Base-by-base conservation (phyloP, 2,329 filamentous ascomycete species). In the Colletotrichum trifolii region DNA sequence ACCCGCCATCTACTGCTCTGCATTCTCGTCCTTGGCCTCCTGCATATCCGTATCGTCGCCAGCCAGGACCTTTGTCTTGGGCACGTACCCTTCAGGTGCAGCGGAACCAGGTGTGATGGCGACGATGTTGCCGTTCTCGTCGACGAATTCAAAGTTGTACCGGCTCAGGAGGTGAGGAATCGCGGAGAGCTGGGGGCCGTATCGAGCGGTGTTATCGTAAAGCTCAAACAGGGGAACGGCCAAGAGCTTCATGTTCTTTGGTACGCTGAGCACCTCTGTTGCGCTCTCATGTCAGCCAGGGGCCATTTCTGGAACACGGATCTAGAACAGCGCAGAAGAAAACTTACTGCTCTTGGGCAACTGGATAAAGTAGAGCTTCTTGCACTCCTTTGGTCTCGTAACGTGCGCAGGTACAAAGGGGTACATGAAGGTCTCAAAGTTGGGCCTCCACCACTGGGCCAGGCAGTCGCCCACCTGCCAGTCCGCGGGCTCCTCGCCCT, bases 401-500 rank as follows among this genome's bases (percentile, higher is more conserved):
- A 97, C 93, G 80, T 99, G 96, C 15, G 94, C 93, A 8, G 96
- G 96, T 62, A 98, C 91, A 79, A 97, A 99, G 1, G 96, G 96
- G 77, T 99, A 99, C 94, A 99, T 97, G 84, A 98, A 98, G 2
- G 96, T 98, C 84, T 99, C 96, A 76, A 98, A 97, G 83, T 98
- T 99, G 58, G 96, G 96, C 63, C 96, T 87, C 94, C 95, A 99
- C 96, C 96, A 99, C 81, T 97, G 94, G 58, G 96, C 95, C 61
- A 99, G 85, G 53, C 94, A 97, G 77, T 98, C 96, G 71, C 92
- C 93, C 71, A 99, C 89, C 77, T 96, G 87, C 96, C 96, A 99
- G 75, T 97, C 93, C 69, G 92, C 92, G 0, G 78, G 76, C n/a
- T 95, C 94, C 72, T 96, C 92, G 54, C 92, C 92, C 77, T 96